Percentiles rank a stretch among this genome's conserved stretches.
Conservation (phyloP, 345 rosid genomes). For the Eucalyptus erythrocorys region DNA sequence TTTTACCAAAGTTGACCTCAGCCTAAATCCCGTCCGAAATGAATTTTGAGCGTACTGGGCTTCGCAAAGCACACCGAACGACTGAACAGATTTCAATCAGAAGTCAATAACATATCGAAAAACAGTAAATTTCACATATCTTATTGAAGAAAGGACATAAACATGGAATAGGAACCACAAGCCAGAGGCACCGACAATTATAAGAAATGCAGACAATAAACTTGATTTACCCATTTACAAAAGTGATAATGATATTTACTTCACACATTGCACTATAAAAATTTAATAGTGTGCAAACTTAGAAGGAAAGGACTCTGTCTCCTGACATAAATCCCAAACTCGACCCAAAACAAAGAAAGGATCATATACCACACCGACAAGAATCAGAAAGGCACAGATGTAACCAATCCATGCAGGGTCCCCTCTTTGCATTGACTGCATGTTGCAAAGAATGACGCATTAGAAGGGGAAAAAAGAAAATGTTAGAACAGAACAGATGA, state of each 20-base stretch:
- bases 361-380: slow-evolving; percentile 37
- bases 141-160: background rate
- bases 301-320: background rate
- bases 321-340: background rate
- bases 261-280: background rate
- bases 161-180: background rate
- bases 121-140: too few relatives aligned
- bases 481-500: background rate
- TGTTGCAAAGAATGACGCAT: background rate
- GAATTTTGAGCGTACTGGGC: slow-evolving; percentile 80
- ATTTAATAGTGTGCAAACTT: background rate
- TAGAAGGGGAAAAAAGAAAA: background rate
- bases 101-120: slow-evolving; percentile 1
- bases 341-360: background rate
- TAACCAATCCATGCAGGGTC: slow-evolving; percentile 90
- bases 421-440: slow-evolving; percentile 94
- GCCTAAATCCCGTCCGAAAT: slow-evolving; percentile 78
- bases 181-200: background rate
- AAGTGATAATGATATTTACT: background rate
- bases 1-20: slow-evolving; percentile 87
- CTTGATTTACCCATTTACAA: background rate
- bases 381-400: slow-evolving; percentile 73
- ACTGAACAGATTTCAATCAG: slow-evolving; percentile 24
- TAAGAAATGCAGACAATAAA: background rate
- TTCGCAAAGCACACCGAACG: slow-evolving; percentile 62